Evolutionary conservation across 2,329 filamentous ascomycete species (phyloP).

Genomic region (Chaetomium sp.): DNA sequence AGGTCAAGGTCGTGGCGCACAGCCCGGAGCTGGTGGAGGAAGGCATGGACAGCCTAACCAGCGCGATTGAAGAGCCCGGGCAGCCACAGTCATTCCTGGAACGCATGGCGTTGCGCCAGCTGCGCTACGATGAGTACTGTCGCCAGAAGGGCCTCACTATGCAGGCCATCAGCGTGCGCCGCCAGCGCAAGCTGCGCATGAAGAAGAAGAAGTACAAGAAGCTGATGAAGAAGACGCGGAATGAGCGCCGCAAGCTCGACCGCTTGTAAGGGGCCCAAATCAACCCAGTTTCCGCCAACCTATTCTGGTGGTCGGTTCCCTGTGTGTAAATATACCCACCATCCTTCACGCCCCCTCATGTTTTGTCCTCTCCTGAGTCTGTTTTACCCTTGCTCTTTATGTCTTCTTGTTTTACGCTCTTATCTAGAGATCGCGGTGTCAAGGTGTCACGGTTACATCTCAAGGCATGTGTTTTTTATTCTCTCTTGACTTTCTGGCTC

Average conservation of each 20-base stretch:
- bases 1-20: constrained; percentile 55
- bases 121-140: constrained; percentile 50
- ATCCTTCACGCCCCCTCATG: background rate
- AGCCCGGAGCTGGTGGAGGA: constrained; percentile 52
- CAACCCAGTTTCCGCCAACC: too few species aligned
- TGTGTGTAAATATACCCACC: constrained; percentile 11
- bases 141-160: constrained; percentile 49
- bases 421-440: constrained; percentile 10
- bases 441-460: constrained; percentile 4
- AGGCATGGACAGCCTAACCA: constrained; percentile 23
- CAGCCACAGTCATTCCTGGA: constrained; percentile 56
- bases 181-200: constrained; percentile 94
- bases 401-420: background rate
- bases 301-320: background rate
- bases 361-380: background rate
- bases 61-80: background rate
- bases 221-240: constrained; percentile 87
- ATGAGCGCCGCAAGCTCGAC: constrained; percentile 77
- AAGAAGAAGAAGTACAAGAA: constrained; percentile 99
- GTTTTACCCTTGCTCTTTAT: too few species aligned
- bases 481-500: background rate
- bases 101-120: constrained; percentile 60
- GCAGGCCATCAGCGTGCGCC: constrained; percentile 81
- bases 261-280: constrained; percentile 41
- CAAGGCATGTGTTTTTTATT: background rate